A percentile compares a stretch with the other conserved stretches of the same genome.
phyloP scores from a whole-genome alignment of 192 early-diverging fungal genomes.

The Rhizoclosmatium globosum region DNA sequence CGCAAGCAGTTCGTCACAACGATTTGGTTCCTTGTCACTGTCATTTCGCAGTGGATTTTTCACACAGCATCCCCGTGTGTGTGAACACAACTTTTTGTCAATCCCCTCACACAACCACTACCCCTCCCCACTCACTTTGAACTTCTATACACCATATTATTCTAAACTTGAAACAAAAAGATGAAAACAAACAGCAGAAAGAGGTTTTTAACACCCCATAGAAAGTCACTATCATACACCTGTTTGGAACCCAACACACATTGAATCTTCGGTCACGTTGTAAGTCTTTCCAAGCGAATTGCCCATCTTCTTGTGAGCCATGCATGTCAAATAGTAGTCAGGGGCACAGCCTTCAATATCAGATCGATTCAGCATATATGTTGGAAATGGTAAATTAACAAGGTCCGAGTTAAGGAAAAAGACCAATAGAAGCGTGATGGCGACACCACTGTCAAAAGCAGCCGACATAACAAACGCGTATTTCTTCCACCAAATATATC shows the following conservation, averaged over 20 bases:
- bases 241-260: conserved; percentile 1
- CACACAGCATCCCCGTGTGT: too few species aligned
- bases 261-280: neutral
- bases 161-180: too few species aligned
- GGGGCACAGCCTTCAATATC: conserved; percentile 30
- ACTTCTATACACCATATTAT: too few species aligned
- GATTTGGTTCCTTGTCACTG: neutral
- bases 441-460: conserved; percentile 66
- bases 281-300: conserved; percentile 23
- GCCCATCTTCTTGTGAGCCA: conserved; percentile 19
- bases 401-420: conserved; percentile 6
- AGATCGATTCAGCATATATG: neutral
- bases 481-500: conserved; percentile 60
- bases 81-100: too few species aligned
- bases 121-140: too few species aligned
- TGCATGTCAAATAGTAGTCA: conserved; percentile 19
- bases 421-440: conserved; percentile 37
- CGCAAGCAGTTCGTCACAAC: conserved; percentile 24
- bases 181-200: too few species aligned
- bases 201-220: too few species aligned
- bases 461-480: conserved; percentile 77
- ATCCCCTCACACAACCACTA: too few species aligned
- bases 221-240: neutral
- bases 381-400: conserved; percentile 18
- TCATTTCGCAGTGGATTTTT: too few species aligned